Base-by-base conservation (phyloP, 208 protist genomes). In the Crithidia bombi region DNA sequence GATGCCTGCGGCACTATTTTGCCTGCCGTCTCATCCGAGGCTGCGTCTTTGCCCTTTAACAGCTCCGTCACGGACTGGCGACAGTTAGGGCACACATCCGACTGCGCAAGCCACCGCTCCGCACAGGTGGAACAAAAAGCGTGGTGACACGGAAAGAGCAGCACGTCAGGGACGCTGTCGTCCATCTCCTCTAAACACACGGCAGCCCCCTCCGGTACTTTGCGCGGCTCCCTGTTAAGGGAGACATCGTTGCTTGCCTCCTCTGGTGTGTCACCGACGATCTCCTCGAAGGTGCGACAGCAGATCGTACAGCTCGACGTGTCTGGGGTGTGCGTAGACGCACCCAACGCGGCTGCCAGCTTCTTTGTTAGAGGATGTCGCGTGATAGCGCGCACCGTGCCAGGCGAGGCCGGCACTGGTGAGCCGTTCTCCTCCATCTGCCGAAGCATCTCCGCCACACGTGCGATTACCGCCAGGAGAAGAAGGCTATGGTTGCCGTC, bases 121-220 rank as follows among this genome's bases (percentile, higher is more conserved):
- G 83, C 52, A 57, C 87, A 92, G 21, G 25, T 21, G 23, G 73
- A 64, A 56, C 86, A 87, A 61, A 90, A 92, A 49, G 85, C 65
- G 65, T 92, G 87, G 15, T 85, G 75, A 65, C 87, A 92, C 38
- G 87, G 87, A 12, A 92, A 81, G n/a, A 80, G 67, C 39, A 78
- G 82, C 19, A 90, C 77, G 25, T 69, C 41, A 2, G 51, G 25
- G 17, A 56, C 23, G 26, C n/a, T 15, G 15, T 41, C 44, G 3
- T 12, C 14, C 32, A 49, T 50, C 38, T 43, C 38, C 38, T 14
- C 38, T 43, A n/a, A n/a, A n/a, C n/a, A n/a, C n/a, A n/a, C n/a
- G n/a, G n/a, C n/a, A n/a, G n/a, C 38, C 38, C 14, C 38, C 11
- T 43, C 38, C 19, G 17, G 44, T 4, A 9, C 44, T 14, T n/a